Percentiles rank a stretch among this genome's conserved stretches.
These are phyloP conservation scores for Tetrapisispora nanseiensis DNA, from an alignment of 805 yeast species.

Conservation along the genomic window DNA sequence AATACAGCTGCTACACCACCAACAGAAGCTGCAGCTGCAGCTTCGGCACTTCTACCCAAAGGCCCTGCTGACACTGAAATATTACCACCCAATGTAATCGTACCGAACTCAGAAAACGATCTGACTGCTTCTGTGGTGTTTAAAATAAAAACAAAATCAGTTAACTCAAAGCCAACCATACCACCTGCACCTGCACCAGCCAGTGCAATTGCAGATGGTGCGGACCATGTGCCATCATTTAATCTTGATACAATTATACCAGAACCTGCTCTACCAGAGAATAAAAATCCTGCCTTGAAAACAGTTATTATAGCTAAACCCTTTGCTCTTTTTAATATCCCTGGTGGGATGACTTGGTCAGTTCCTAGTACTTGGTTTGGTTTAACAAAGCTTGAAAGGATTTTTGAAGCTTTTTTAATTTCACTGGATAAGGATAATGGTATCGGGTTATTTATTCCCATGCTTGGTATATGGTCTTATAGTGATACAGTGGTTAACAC, in stretches of 20 bases:
- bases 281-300: constrained; percentile 92
- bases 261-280: constrained; percentile 95
- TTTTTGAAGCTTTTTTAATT: constrained; percentile 85
- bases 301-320: constrained; percentile 91
- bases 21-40: constrained; percentile 87
- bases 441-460: constrained; percentile 87
- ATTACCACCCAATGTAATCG: constrained; percentile 91
- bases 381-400: constrained; percentile 79
- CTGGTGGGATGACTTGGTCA: constrained; percentile 83
- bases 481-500: not conserved
- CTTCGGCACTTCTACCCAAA: constrained; percentile 93
- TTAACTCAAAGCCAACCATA: constrained; percentile 89
- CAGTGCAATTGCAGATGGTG: constrained; percentile 91
- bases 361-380: constrained; percentile 91
- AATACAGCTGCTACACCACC: constrained; percentile 84
- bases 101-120: constrained; percentile 87
- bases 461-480: constrained; percentile 10
- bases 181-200: constrained; percentile 99
- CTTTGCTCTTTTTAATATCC: constrained; percentile 75
- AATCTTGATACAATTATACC: constrained; percentile 91
- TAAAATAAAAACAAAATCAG: constrained; percentile 91
- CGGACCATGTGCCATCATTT: constrained; percentile 94
- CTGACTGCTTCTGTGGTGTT: constrained; percentile 85
- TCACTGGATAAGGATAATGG: constrained; percentile 83
- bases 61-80: constrained; percentile 97